Percentiles rank a stretch among this genome's conserved stretches.
phyloP scores from a whole-genome alignment of 306 rosid species.

The Nissolia schottii region DNA sequence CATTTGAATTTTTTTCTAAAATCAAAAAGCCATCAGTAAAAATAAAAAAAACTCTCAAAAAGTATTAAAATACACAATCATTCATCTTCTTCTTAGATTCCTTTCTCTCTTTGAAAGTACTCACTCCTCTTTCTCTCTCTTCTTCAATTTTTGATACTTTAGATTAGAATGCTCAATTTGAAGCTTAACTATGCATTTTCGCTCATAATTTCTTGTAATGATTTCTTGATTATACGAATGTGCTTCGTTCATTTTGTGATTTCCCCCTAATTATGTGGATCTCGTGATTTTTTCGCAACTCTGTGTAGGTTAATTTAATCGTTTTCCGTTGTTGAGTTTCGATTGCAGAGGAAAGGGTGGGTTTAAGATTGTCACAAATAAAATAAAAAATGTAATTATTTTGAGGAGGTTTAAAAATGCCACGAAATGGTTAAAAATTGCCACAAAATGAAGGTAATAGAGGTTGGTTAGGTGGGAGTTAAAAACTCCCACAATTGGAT shows the following conservation, averaged over 20 bases:
- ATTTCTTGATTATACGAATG: not conserved
- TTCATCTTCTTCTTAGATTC: conserved; percentile 14
- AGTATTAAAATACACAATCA: too few species aligned
- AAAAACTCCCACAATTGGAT: too few species aligned
- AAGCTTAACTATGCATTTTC: not conserved
- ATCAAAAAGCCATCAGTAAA: too few species aligned
- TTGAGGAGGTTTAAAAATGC: too few species aligned
- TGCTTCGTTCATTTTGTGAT: not conserved
- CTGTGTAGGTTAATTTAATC: not conserved
- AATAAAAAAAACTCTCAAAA: too few species aligned
- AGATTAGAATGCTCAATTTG: not conserved
- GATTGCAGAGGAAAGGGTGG: too few species aligned
- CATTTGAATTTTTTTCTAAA: too few species aligned
- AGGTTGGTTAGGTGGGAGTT: too few species aligned
- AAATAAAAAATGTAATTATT: too few species aligned
- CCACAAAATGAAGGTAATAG: too few species aligned
- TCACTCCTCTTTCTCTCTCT: not conserved
- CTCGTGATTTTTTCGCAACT: not conserved
- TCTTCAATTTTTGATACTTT: not conserved
- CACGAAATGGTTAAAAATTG: too few species aligned
- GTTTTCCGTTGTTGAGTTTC: not conserved
- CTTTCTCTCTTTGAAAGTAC: conserved; percentile 38
- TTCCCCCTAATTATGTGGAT: not conserved
- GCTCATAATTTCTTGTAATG: not conserved
- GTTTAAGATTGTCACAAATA: too few species aligned